Conservation (phyloP, 495 filamentous ascomycete species). For the Aspergillus sparsus region DNA sequence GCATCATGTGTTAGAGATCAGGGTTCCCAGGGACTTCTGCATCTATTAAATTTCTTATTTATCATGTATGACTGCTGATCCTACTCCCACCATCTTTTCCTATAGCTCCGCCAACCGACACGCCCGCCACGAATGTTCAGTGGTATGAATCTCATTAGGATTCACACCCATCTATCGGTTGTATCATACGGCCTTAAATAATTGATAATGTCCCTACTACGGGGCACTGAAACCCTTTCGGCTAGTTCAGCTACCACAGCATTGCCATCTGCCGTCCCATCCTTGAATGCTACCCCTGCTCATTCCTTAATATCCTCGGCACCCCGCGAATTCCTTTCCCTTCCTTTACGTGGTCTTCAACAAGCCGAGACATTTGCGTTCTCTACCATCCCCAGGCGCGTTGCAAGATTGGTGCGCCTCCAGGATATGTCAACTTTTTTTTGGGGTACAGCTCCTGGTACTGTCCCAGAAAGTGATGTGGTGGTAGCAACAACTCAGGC, state of each 20-base stretch:
- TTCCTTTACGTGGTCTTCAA: slow-evolving; percentile 42
- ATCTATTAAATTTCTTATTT: slow-evolving; percentile 3
- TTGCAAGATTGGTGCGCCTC: slow-evolving; percentile 36
- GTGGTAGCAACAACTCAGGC: slow-evolving; percentile 33
- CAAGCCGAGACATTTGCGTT: slow-evolving; percentile 42
- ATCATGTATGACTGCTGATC: slow-evolving; percentile 6
- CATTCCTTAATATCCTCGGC: slow-evolving; percentile 34
- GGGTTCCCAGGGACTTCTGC: background rate
- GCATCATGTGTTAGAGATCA: slow-evolving; percentile 1
- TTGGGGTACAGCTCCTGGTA: slow-evolving; percentile 31
- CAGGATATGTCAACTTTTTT: slow-evolving; percentile 28
- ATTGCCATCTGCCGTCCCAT: slow-evolving; percentile 14
- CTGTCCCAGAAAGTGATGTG: slow-evolving; percentile 29
- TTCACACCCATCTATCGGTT: slow-evolving; percentile 9
- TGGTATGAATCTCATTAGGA: slow-evolving; percentile 1
- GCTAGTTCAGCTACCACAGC: slow-evolving; percentile 15
- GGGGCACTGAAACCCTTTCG: slow-evolving; percentile 8
- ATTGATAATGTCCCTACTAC: slow-evolving; percentile 21
- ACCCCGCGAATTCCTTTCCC: slow-evolving; percentile 36
- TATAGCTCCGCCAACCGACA: slow-evolving; percentile 1
- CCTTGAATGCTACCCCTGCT: slow-evolving; percentile 26
- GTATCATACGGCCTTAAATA: background rate
- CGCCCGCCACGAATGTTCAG: slow-evolving; percentile 4
- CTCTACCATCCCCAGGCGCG: slow-evolving; percentile 38
- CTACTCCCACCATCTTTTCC: background rate